These are phyloP conservation scores for Plasmopara viticola DNA, from an alignment of 352 stramenopile genomes.

Conservation along the genomic window DNA sequence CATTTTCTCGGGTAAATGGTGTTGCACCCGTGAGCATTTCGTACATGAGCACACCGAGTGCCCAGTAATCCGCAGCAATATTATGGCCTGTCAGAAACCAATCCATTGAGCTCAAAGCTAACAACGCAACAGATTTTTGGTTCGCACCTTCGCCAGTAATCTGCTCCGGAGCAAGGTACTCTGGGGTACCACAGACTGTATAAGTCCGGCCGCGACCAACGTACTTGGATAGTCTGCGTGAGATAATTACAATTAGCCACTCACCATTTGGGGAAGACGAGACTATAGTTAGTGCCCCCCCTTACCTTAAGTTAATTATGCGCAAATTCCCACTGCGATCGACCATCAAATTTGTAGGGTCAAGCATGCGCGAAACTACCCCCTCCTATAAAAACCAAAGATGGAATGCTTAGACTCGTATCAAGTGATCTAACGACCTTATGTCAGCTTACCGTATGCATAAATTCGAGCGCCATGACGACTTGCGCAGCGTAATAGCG, in stretches of 20 bases:
- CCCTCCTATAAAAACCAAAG: constrained; percentile 40
- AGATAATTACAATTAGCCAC: constrained; percentile 2
- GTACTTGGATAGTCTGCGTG: constrained; percentile 72
- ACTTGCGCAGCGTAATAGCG: constrained; percentile 84
- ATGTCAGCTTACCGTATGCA: constrained; percentile 51
- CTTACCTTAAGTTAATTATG: constrained; percentile 77
- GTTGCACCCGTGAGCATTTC: constrained; percentile 87
- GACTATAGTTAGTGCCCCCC: background rate
- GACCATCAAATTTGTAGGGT: constrained; percentile 77
- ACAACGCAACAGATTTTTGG: background rate
- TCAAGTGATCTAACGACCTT: background rate
- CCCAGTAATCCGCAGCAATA: constrained; percentile 89
- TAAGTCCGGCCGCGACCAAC: constrained; percentile 77
- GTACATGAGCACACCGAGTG: constrained; percentile 91
- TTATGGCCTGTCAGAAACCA: constrained; percentile 50
- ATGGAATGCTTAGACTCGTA: constrained; percentile 1
- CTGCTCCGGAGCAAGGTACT: constrained; percentile 81
- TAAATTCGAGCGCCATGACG: constrained; percentile 72
- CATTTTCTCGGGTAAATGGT: constrained; percentile 80
- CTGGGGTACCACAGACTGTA: constrained; percentile 79
- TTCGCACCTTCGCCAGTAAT: constrained; percentile 76
- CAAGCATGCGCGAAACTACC: constrained; percentile 70
- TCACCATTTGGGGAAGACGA: background rate
- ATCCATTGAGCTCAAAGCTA: background rate
- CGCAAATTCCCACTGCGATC: constrained; percentile 75